Base-by-base conservation (phyloP, 768 basidiomycete species). In the Psilocybe tampanensis region DNA sequence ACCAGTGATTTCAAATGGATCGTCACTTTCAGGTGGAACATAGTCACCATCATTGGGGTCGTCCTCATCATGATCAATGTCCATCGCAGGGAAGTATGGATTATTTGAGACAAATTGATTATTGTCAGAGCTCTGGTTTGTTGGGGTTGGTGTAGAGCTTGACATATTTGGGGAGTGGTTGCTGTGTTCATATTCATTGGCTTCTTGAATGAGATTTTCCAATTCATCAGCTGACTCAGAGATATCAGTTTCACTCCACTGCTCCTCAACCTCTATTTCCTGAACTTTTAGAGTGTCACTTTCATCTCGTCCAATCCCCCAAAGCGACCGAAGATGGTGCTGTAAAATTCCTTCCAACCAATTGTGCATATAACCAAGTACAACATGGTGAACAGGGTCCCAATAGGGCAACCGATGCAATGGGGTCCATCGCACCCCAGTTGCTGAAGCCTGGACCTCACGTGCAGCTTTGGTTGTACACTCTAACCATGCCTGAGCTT, bases 291-390 rank as follows among this genome's bases (percentile, higher is more conserved):
- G n/a, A 19, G 26, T 50, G 19, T 54, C 26, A 15, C 52, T 47
- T 22, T 61, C 51, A 39, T 62, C 51, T n/a, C 49, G 51, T 11
- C 67, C 70, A 61, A 69, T 56, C 1, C 65, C 59, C 62, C 59
- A 60, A 15, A 60, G 54, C 6, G 23, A 22, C 5, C 62, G 60
- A 29, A 68, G 54, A 23, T 71, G 67, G 52, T 64, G 44, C 44
- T 67, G 39, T 9, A 72, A 48, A 26, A 66, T 43, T 9, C 71
- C 69, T 53, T 68, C 66, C 2, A 69, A 44, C 59, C 59, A 65
- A 47, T 69, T 70, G 47, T 72, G 71, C 66, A 74, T 68, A 48
- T 64, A 60, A 3, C 69, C 71, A 33, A 74, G 60, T 15, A 71
- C 26, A 32, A 63, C 47, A 61, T 67, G 64, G 9, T 56, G 48